A percentile compares a stretch with the other conserved stretches of the same genome.
These are phyloP conservation scores for Skeletonema costatum DNA, from an alignment of 108 stramenopile genomes.

Conservation along the genomic window DNA sequence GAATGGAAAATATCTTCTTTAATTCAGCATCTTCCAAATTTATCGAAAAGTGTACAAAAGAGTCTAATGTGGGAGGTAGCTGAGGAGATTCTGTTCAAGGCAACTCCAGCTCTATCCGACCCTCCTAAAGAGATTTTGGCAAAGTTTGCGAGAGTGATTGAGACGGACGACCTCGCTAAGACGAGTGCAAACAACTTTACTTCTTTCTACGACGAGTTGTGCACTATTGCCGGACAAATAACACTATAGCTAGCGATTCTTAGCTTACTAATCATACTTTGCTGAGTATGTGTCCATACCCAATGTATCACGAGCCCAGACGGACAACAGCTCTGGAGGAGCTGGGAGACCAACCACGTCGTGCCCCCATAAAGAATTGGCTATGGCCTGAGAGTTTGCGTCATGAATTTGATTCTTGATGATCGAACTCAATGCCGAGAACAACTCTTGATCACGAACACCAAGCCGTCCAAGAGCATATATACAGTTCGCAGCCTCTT, in stretches of 20 bases:
- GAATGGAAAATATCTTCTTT: neutral
- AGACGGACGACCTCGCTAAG: neutral
- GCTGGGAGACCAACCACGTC: conserved; percentile 41
- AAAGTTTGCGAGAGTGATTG: conserved; percentile 17
- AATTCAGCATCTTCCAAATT: neutral
- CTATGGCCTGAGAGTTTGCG: conserved; percentile 64
- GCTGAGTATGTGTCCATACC: conserved; percentile 9
- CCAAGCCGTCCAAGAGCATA: conserved; percentile 60
- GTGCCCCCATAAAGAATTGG: conserved; percentile 75
- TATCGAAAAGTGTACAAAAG: neutral
- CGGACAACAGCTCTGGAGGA: conserved; percentile 54
- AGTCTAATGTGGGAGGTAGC: neutral
- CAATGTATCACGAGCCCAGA: conserved; percentile 55
- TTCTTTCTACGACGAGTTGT: conserved; percentile 21
- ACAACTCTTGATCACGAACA: conserved; percentile 60
- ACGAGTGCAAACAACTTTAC: neutral
- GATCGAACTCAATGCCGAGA: conserved; percentile 37
- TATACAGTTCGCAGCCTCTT: conserved; percentile 61
- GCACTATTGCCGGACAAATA: neutral
- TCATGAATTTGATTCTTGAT: conserved; percentile 53
- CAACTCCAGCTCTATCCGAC: neutral
- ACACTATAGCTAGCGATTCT: neutral
- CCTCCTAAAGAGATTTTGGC: neutral
- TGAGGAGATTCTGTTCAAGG: neutral
- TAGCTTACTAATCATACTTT: neutral